phyloP scores from a whole-genome alignment of 2,329 filamentous ascomycete species.

The Biscogniauxia mediterranea region DNA sequence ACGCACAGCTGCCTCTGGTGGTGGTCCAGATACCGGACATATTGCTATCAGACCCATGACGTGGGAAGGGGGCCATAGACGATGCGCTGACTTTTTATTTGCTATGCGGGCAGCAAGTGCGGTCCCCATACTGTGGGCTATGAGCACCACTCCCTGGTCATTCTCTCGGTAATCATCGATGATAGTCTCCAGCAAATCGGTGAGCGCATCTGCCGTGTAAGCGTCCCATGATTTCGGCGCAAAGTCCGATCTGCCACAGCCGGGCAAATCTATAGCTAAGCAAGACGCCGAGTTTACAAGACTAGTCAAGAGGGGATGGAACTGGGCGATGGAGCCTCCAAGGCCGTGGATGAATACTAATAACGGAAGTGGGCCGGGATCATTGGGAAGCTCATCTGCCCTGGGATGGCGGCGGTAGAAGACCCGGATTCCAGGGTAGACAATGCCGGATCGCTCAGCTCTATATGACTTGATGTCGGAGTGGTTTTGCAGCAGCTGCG shows the following conservation, averaged over 20 bases:
- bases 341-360: slow-evolving; percentile 91
- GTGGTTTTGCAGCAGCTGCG: slow-evolving; percentile 75
- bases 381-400: slow-evolving; percentile 72
- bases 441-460: slow-evolving; percentile 60
- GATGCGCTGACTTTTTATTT: slow-evolving; percentile 44
- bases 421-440: slow-evolving; percentile 74
- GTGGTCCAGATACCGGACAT: slow-evolving; percentile 71
- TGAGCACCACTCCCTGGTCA: slow-evolving; percentile 72
- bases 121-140: slow-evolving; percentile 90
- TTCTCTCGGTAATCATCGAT: slow-evolving; percentile 72
- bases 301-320: slow-evolving; percentile 76
- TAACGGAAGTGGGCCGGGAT: slow-evolving; percentile 73
- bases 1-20: slow-evolving; percentile 49
- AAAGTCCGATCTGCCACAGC: slow-evolving; percentile 81
- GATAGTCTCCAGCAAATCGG: slow-evolving; percentile 69
- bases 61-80: slow-evolving; percentile 54
- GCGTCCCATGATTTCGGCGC: slow-evolving; percentile 69
- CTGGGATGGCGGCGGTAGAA: slow-evolving; percentile 84
- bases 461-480: slow-evolving; percentile 69
- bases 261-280: slow-evolving; percentile 84
- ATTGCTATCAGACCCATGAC: slow-evolving; percentile 78
- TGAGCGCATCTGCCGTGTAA: slow-evolving; percentile 74
- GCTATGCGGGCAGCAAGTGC: slow-evolving; percentile 73
- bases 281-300: slow-evolving; percentile 81
- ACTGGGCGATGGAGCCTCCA: slow-evolving; percentile 89